Evolutionary conservation across 257 asterid genomes (phyloP), one percentile per base, ranked within the genome.

Genomic region (Fraxinus americana): DNA sequence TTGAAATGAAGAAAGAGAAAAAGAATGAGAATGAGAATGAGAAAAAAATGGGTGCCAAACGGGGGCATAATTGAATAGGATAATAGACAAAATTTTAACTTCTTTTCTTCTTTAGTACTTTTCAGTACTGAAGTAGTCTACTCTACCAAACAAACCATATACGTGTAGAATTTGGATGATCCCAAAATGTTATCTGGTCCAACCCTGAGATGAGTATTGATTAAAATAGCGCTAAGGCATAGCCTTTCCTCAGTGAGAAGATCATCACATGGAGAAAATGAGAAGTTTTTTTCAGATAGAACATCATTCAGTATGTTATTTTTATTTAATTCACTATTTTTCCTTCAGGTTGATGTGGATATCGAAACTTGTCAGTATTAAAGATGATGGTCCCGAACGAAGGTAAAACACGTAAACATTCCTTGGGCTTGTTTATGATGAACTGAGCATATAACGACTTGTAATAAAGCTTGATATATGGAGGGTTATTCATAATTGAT

Each of bases 331-430:
- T 54, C 65, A 39, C 38, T 54, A 35, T 35, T 43, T n/a, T 52
- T 71, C 65, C 45, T 72, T 81, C 87, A 95, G 99, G 79, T 92
- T 43, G 99, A 96, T 79, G 86, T 92, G 74, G 96, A 89, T 78
- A 85, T 89, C 79, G 91, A 93, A 29, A 91, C 98, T 32, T 94
- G 79, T 94, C 75, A 89, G 79, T 72, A 88, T 94, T 59, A 79
- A 85, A 7, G 95, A 91, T 23, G 98, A 92, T 34, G 66, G 91
- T 27, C 94, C 97, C 2, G 92, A 89, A 4, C 91, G 88, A 81
- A 89, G 91, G 92, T 89, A 82, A 77, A 76, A 2, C 79, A 41
- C 43, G 21, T 32, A 34, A 19, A 30, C 17, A 45, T n/a, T 71
- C 8, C 36, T 50, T 21, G 13, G 54, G 57, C 68, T 67, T 68